A percentile compares a stretch with the other conserved stretches of the same genome.
Evolutionary conservation across 768 basidiomycete species (phyloP).

Genomic region (Serendipita sp.): DNA sequence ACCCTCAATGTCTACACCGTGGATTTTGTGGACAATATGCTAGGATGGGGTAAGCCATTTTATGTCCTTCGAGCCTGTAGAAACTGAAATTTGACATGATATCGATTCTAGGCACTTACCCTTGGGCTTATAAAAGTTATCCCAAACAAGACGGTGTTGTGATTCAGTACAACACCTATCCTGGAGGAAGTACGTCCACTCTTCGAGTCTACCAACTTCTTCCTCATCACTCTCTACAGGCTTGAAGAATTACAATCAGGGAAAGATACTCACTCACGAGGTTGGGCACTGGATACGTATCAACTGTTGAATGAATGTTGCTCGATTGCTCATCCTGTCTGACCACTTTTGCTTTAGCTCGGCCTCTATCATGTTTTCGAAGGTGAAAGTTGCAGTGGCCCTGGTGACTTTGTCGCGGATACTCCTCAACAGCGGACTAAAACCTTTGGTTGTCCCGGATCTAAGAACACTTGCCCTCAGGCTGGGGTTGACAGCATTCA

Average conservation of each 20-base stretch:
- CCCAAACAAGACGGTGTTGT: neutral
- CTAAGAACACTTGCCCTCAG: neutral
- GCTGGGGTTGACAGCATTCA: neutral
- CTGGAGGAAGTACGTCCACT: neutral
- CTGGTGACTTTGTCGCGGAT: neutral
- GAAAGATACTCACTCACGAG: constrained; percentile 34
- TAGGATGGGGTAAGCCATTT: neutral
- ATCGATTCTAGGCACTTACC: neutral
- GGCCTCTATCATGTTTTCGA: neutral
- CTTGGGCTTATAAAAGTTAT: neutral
- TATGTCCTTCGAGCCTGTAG: neutral
- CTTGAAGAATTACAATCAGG: constrained; percentile 23
- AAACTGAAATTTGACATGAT: neutral
- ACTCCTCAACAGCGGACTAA: neutral
- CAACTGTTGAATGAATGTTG: neutral
- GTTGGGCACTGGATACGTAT: constrained; percentile 33
- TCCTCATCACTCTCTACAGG: neutral
- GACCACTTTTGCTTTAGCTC: neutral
- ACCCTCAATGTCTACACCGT: neutral
- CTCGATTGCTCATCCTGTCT: too few relatives aligned
- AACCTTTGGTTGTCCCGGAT: neutral
- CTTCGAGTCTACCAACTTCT: neutral
- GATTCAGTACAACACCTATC: neutral
- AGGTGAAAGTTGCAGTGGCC: neutral
- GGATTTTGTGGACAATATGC: neutral